Evolutionary conservation across 352 stramenopile species (phyloP), one percentile per base, ranked within the genome.

Genomic region (Phytophthora fragariae): DNA sequence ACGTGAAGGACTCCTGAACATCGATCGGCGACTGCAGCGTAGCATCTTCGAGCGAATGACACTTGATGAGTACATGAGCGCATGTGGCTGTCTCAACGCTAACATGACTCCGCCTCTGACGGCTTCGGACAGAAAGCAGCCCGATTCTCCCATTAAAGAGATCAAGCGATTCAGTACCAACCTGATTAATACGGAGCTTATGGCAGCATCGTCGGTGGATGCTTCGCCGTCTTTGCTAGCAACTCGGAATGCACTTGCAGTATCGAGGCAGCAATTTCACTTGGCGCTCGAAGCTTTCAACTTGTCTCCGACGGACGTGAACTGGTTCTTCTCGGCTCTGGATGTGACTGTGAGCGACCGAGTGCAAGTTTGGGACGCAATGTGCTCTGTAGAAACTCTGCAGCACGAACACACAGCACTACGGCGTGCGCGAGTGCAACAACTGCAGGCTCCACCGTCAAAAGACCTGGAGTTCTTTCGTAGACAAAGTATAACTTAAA

Each of bases 61-160:
- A 0, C 31, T 90, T 47, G 80, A 90, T 11, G 84, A 90, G 54
- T 91, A 89, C 60, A 88, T 91, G 84, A 85, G 63, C n/a, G 80
- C 74, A n/a, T 91, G 84, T 63, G 84, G 80, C 5, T 79, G 62
- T 47, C 29, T 76, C 8, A 62, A 72, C 50, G 58, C 6, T 10
- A 55, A n/a, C 31, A 39, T 41, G n/a, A 12, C 35, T 8, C 7
- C 55, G 47, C 27, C 37, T 11, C 5, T 53, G 12, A 44, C 54
- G 14, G 3, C 68, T 21, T 59, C 50, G 9, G 62, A 68, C 2
- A 50, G n/a, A 9, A 62, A 49, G 41, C 41, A 49, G 41, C 15
- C 41, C 12, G 41, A 57, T 10, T 57, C 68, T 15, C 41, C 65
- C 5, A 57, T 69, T 1, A 69, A 69, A 64, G 70, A 76, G 6